Conservation (phyloP, 768 basidiomycete species). For the Rhizopogon roseolus region DNA sequence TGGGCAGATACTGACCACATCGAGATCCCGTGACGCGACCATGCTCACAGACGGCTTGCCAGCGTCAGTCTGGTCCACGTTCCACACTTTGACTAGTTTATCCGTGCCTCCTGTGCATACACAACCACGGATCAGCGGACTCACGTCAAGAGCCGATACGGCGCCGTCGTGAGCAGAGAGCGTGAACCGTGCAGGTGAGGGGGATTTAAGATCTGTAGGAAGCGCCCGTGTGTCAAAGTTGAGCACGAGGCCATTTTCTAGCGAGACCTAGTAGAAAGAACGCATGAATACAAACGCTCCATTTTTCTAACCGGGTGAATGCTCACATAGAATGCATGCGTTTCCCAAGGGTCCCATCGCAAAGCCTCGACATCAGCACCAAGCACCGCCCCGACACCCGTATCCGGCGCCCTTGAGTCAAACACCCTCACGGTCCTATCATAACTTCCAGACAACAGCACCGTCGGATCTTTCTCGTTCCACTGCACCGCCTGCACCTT, state of each 20-base stretch:
- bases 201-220: slow-evolving; percentile 57
- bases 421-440: slow-evolving; percentile 95
- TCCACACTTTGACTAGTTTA: slow-evolving; percentile 96
- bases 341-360: slow-evolving; percentile 95
- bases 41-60: slow-evolving; percentile 76
- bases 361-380: slow-evolving; percentile 93
- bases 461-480: slow-evolving; percentile 86
- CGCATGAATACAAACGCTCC: not conserved
- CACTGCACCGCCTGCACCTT: slow-evolving; percentile 97
- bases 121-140: slow-evolving; percentile 85
- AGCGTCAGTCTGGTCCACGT: slow-evolving; percentile 61
- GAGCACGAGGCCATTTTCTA: slow-evolving; percentile 92
- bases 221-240: slow-evolving; percentile 89
- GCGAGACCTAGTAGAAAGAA: slow-evolving; percentile 60
- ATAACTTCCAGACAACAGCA: slow-evolving; percentile 89
- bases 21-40: slow-evolving; percentile 84
- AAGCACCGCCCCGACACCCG: slow-evolving; percentile 79
- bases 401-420: slow-evolving; percentile 80
- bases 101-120: slow-evolving; percentile 93
- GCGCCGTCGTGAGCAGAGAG: slow-evolving; percentile 92
- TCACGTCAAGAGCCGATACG: slow-evolving; percentile 84
- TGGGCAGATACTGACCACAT: slow-evolving; percentile 61
- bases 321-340: slow-evolving; percentile 79
- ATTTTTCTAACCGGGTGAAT: not conserved
- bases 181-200: slow-evolving; percentile 78